phyloP scores from a whole-genome alignment of 345 rosid species.

The Eutrema japonicum region DNA sequence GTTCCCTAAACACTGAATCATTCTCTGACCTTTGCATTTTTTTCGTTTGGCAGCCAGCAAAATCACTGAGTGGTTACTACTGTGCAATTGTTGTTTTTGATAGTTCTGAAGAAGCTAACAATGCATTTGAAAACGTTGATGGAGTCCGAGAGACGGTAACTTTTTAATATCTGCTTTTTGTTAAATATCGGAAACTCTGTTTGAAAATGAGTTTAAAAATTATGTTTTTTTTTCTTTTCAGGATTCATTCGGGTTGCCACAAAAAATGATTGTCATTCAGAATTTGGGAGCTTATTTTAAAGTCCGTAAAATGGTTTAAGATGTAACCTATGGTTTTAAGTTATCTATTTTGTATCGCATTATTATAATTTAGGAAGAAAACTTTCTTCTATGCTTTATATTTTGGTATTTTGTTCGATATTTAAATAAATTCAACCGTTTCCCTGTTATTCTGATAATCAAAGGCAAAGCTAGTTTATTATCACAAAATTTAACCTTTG shows the following conservation, averaged over 20 bases:
- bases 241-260: conserved; percentile 68
- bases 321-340: not conserved
- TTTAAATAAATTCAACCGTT: too few relatives aligned
- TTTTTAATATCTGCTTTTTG: not conserved
- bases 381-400: not conserved
- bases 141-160: conserved; percentile 60
- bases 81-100: conserved; percentile 57
- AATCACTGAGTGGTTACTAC: conserved; percentile 50
- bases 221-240: conserved; percentile 18
- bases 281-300: too few relatives aligned
- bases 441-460: not conserved
- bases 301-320: conserved; percentile 51
- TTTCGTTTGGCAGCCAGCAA: conserved; percentile 50
- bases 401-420: not conserved
- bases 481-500: not conserved
- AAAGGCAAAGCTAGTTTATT: not conserved
- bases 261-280: conserved; percentile 40
- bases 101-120: conserved; percentile 55
- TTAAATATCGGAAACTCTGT: not conserved
- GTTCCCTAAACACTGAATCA: too few relatives aligned
- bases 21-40: too few relatives aligned
- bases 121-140: conserved; percentile 54
- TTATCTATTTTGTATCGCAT: too few relatives aligned
- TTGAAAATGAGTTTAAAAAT: not conserved
- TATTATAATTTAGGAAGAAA: too few relatives aligned